phyloP scores from a whole-genome alignment of 306 rosid genomes.

The Dryas alaskensis region DNA sequence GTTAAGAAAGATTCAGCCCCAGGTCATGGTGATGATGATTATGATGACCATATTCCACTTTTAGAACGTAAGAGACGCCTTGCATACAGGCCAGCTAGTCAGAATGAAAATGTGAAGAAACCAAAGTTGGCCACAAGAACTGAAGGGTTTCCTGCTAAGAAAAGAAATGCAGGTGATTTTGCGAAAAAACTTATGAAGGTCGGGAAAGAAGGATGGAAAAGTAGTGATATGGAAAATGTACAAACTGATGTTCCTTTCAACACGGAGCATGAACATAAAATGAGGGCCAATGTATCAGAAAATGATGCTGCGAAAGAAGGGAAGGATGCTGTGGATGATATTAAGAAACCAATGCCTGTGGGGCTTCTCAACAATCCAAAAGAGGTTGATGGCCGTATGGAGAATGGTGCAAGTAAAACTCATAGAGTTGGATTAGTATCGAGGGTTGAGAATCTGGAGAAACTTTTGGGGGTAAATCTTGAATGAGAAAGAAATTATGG shows the following conservation, averaged over 20 bases:
- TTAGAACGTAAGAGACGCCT: neutral
- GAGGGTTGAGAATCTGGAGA: conserved; percentile 1
- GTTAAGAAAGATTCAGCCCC: neutral
- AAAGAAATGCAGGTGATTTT: neutral
- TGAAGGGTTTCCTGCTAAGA: neutral
- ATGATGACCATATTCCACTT: neutral
- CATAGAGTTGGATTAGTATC: conserved; percentile 1
- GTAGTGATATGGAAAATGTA: neutral
- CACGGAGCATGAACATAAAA: neutral
- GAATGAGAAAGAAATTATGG: neutral
- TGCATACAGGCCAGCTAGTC: neutral
- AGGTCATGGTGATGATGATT: neutral
- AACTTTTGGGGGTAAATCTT: neutral
- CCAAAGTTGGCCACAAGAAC: neutral
- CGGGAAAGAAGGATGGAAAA: neutral
- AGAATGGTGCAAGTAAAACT: neutral
- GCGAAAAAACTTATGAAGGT: neutral
- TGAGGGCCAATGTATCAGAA: neutral
- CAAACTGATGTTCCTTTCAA: neutral
- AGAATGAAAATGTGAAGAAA: neutral
- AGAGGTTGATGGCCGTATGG: conserved; percentile 8
- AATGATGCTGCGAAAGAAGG: conserved; percentile 1
- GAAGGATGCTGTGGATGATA: neutral
- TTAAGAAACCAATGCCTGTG: neutral
- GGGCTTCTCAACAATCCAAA: conserved; percentile 11